These are phyloP conservation scores for Ustilago lituana DNA, from an alignment of 1,284 basidiomycete genomes.

Conservation along the genomic window DNA sequence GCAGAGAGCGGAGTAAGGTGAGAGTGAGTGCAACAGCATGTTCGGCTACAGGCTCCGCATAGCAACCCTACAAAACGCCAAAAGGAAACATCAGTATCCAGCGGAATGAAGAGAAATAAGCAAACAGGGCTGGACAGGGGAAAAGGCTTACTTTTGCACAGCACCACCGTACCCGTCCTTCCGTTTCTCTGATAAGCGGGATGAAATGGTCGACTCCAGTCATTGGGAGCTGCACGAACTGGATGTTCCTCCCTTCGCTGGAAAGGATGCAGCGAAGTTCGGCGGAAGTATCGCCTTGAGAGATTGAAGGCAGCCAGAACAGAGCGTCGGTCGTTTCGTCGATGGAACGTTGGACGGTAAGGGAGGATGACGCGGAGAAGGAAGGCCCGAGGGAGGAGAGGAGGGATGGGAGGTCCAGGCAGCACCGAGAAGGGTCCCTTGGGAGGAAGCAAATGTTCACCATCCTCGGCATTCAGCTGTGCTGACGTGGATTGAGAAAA, in stretches of 20 bases:
- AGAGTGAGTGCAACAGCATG: conserved; percentile 47
- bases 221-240: conserved; percentile 55
- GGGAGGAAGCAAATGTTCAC: conserved; percentile 10
- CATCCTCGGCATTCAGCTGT: neutral
- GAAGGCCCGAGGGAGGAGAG: neutral
- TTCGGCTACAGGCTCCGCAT: conserved; percentile 45
- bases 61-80: conserved; percentile 31
- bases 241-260: neutral
- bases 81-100: no score
- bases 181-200: conserved; percentile 10
- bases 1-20: conserved; percentile 13
- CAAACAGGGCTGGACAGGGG: neutral
- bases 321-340: neutral
- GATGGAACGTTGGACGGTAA: neutral
- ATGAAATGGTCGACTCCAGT: conserved; percentile 49
- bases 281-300: conserved; percentile 10
- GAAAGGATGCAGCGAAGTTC: neutral
- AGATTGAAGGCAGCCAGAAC: conserved; percentile 24
- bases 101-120: neutral
- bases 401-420: neutral
- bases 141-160: conserved; percentile 34
- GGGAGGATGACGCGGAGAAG: neutral
- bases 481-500: no score
- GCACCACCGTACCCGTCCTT: conserved; percentile 29
- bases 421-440: neutral